A percentile compares a stretch with the other conserved stretches of the same genome.
phyloP scores from a whole-genome alignment of 768 basidiomycete species.

The Flagelloscypha sp. region DNA sequence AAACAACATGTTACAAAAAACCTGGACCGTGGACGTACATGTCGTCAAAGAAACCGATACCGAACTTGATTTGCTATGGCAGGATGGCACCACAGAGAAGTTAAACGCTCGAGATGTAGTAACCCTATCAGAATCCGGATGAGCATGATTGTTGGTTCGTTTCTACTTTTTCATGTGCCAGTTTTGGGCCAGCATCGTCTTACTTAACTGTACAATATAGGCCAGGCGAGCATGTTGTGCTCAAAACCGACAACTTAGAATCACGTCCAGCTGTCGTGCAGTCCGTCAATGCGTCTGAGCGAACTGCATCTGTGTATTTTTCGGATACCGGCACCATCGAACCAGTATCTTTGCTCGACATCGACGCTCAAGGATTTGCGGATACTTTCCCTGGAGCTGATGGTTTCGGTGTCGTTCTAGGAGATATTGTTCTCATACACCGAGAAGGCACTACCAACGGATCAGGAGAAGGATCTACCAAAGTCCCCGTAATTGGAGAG shows the following conservation, averaged over 20 bases:
- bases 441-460: constrained; percentile 59
- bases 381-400: constrained; percentile 43
- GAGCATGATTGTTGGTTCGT: constrained; percentile 87
- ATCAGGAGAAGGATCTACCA: constrained; percentile 56
- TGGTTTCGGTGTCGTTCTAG: constrained; percentile 71
- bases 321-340: constrained; percentile 47
- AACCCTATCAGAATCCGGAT: constrained; percentile 79
- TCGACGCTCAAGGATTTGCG: constrained; percentile 74
- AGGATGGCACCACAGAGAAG: constrained; percentile 66
- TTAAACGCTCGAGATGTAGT: constrained; percentile 58
- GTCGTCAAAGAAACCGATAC: constrained; percentile 69
- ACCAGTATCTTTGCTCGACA: constrained; percentile 75
- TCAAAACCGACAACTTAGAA: constrained; percentile 69
- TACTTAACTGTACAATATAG: constrained; percentile 28
- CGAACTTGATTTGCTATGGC: constrained; percentile 74
- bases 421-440: constrained; percentile 82
- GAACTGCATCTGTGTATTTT: constrained; percentile 62
- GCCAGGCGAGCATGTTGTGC: constrained; percentile 88
- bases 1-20: no score
- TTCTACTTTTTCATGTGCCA: not conserved
- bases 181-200: not conserved
- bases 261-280: constrained; percentile 68
- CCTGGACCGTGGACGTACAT: no score
- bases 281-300: constrained; percentile 59
- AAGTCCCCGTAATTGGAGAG: constrained; percentile 80